Conservation (phyloP, 495 filamentous ascomycete genomes). For the Viridothelium virens region DNA sequence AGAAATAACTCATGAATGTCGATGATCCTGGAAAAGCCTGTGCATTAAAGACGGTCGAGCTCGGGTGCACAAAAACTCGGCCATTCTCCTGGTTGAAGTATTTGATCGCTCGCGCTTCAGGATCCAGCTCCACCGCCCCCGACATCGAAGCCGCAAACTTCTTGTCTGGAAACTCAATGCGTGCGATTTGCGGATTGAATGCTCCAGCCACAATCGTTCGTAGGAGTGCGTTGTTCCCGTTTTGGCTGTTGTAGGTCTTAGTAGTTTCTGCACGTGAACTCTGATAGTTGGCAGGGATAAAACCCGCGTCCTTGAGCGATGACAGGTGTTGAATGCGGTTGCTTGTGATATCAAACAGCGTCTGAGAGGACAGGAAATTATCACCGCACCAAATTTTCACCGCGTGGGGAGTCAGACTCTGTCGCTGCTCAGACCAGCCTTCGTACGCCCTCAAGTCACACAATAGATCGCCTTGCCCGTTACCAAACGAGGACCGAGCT, state of each 20-base stretch:
- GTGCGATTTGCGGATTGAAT: conserved; percentile 83
- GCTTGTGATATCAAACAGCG: conserved; percentile 76
- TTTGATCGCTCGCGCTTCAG: conserved; percentile 82
- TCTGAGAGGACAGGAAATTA: conserved; percentile 78
- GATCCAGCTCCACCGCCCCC: conserved; percentile 85
- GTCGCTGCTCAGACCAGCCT: conserved; percentile 62
- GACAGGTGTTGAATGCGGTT: conserved; percentile 79
- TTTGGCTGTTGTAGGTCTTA: conserved; percentile 37
- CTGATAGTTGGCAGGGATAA: conserved; percentile 52
- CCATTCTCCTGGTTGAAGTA: conserved; percentile 83
- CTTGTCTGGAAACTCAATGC: conserved; percentile 88
- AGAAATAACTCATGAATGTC: conserved; percentile 75
- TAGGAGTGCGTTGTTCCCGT: conserved; percentile 53
- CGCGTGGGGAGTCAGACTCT: conserved; percentile 49
- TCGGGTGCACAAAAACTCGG: conserved; percentile 86
- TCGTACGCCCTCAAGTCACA: conserved; percentile 79
- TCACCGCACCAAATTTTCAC: conserved; percentile 74
- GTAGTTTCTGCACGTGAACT: conserved; percentile 19
- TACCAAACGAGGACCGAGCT: conserved; percentile 64
- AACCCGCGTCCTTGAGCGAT: conserved; percentile 76
- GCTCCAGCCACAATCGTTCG: conserved; percentile 84
- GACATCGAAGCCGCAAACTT: conserved; percentile 79
- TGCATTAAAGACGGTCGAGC: conserved; percentile 73
- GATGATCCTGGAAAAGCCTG: conserved; percentile 62
- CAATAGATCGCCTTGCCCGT: conserved; percentile 75